Conservation (phyloP, 2,329 filamentous ascomycete genomes). For the Botrytis medusae region DNA sequence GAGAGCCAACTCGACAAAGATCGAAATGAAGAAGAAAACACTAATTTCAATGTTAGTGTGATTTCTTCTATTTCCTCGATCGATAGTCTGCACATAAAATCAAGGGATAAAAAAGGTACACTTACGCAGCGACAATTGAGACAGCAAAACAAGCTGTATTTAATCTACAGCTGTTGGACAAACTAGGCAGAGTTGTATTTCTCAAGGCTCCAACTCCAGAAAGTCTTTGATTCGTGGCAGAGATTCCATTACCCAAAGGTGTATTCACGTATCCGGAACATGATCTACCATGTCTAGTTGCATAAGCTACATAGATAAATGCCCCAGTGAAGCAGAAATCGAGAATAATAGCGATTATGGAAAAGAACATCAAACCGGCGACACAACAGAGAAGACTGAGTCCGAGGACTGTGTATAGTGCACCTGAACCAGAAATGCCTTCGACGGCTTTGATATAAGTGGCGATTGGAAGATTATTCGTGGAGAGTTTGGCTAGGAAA, state of each 20-base stretch:
- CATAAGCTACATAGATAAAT: constrained; percentile 79
- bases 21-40: constrained; percentile 73
- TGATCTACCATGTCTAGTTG: constrained; percentile 67
- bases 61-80: neutral
- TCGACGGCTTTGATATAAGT: constrained; percentile 70
- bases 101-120: constrained; percentile 24
- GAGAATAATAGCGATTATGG: constrained; percentile 70
- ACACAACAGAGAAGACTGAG: constrained; percentile 76
- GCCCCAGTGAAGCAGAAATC: constrained; percentile 73
- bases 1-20: constrained; percentile 66
- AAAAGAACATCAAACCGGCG: constrained; percentile 71
- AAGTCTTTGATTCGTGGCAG: constrained; percentile 47
- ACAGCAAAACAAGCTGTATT: constrained; percentile 77
- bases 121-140: constrained; percentile 73
- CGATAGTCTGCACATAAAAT: neutral
- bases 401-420: constrained; percentile 73
- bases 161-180: constrained; percentile 68
- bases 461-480: constrained; percentile 62
- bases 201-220: constrained; percentile 49
- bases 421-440: constrained; percentile 72
- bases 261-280: constrained; percentile 67
- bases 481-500: constrained; percentile 72
- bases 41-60: constrained; percentile 42
- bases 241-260: constrained; percentile 65
- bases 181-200: constrained; percentile 42